Percentiles rank a stretch among this genome's conserved stretches.
phyloP scores from a whole-genome alignment of 177 flowering plant species.

The Vitis hybrid region DNA sequence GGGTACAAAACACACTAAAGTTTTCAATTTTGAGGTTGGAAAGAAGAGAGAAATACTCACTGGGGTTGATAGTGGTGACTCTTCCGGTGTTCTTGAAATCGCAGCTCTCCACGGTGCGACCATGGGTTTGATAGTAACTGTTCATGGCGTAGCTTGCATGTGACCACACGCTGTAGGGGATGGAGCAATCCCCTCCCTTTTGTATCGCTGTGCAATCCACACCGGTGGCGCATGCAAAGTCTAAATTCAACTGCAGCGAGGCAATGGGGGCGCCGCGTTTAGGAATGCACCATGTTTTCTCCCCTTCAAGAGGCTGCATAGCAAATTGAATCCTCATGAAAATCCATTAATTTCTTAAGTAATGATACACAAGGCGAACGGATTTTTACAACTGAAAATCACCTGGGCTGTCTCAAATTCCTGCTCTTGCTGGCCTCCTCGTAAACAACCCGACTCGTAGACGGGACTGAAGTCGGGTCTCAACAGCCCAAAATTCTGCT shows the following conservation, averaged over 20 bases:
- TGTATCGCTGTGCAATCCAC: slow-evolving; percentile 70
- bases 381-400: no score
- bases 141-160: slow-evolving; percentile 86
- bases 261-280: slow-evolving; percentile 42
- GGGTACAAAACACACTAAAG: not conserved
- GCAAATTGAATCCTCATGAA: no score
- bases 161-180: slow-evolving; percentile 52
- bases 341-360: no score
- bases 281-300: slow-evolving; percentile 65
- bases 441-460: slow-evolving; percentile 74
- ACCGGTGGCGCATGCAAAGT: slow-evolving; percentile 63
- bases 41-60: slow-evolving; percentile 32
- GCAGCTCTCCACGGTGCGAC: slow-evolving; percentile 52
- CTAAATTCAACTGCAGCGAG: slow-evolving; percentile 59
- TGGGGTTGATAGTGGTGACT: slow-evolving; percentile 52
- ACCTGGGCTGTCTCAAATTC: slow-evolving; percentile 16
- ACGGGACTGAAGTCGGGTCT: slow-evolving; percentile 75
- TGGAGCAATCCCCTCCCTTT: slow-evolving; percentile 60
- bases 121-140: slow-evolving; percentile 55
- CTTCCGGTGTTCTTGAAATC: slow-evolving; percentile 58
- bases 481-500: slow-evolving; percentile 83
- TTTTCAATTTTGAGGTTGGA: not conserved
- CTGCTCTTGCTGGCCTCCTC: slow-evolving; percentile 16
- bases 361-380: no score
- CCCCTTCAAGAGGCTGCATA: not conserved